Base-by-base conservation (phyloP, 768 basidiomycete genomes). In the Russula foetens region DNA sequence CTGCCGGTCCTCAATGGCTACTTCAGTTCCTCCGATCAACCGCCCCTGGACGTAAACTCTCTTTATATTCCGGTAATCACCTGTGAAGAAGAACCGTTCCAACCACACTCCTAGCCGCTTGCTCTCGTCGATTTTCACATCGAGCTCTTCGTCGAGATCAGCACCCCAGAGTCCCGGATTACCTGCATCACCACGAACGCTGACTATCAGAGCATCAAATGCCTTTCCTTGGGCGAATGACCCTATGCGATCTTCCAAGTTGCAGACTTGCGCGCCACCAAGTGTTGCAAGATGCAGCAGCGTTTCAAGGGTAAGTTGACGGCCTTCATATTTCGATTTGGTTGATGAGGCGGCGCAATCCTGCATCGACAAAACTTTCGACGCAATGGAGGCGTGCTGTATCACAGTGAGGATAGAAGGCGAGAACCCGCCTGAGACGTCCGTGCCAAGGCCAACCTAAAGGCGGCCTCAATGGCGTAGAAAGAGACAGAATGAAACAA, bases 391-490 rank as follows among this genome's bases (percentile, higher is more conserved):
- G 45, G 88, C 81, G 74, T 90, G 81, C 70, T 85, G 87, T 50
- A 94, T 79, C 17, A 80, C 78, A 24, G 78, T 81, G 62, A 97
- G 77, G 60, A 98, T 88, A 5, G 92, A 95, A 3, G 85, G 78
- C 11, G 82, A 83, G 71, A 84, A 91, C 4, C 96, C 95, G 12
- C 96, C 96, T 1, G 92, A 88, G 56, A 90, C 85, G 69, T 96
- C 93, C 53, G 95, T 95, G 2, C 96, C 96, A n/a, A 98, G 76
- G 19, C 93, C 92, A 62, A 98, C 90, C 92, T 94, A 62, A 38
- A 47, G 53, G 15, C 19, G 47, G 29, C 29, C 48, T 46, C 21
- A 51, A 49, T 23, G n/a, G 29, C n/a, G 46, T 8, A 53, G 33
- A 7, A 56, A 56, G 3, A 33, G 39, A 15, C 28, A 53, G 23